Conservation (phyloP, 331 rosid genomes). For the Acacia pycnantha region DNA sequence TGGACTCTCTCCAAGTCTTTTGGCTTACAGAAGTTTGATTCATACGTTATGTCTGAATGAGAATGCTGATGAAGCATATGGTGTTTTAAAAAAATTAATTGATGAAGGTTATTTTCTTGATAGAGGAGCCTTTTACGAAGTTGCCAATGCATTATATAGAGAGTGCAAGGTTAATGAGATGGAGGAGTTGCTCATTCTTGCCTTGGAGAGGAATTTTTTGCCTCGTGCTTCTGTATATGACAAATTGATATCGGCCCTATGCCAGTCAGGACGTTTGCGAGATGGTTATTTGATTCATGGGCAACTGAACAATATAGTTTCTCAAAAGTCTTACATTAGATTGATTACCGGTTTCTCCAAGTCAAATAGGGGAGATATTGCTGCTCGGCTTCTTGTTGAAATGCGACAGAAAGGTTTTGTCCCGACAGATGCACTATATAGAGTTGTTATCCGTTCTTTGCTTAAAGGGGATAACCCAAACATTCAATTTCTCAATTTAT, state of each 20-base stretch:
- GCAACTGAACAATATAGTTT: conserved; percentile 38
- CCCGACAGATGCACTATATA: conserved; percentile 29
- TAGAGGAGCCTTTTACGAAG: conserved; percentile 41
- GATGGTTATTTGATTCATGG: conserved; percentile 58
- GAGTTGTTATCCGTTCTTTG: conserved; percentile 50
- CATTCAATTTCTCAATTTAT: conserved; percentile 40
- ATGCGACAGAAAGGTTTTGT: conserved; percentile 64
- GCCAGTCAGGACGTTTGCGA: conserved; percentile 55
- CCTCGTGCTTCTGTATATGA: conserved; percentile 40
- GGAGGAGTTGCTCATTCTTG: conserved; percentile 64
- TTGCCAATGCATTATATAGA: conserved; percentile 54
- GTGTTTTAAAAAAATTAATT: conserved; percentile 40
- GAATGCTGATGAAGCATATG: conserved; percentile 49
- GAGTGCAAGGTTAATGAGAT: conserved; percentile 65
- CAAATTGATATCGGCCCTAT: conserved; percentile 55
- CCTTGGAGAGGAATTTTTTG: conserved; percentile 41
- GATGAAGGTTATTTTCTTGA: conserved; percentile 55
- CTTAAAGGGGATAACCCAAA: conserved; percentile 55
- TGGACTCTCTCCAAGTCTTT: conserved; percentile 48
- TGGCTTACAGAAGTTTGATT: conserved; percentile 73
- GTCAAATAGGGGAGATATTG: conserved; percentile 58
- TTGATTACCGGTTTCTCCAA: conserved; percentile 56
- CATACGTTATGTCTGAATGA: conserved; percentile 63
- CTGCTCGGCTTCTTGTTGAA: conserved; percentile 76
- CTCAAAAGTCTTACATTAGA: conserved; percentile 37